These are phyloP conservation scores for Nakazawaea wickerhamii DNA, from an alignment of 805 yeast species.

Conservation along the genomic window DNA sequence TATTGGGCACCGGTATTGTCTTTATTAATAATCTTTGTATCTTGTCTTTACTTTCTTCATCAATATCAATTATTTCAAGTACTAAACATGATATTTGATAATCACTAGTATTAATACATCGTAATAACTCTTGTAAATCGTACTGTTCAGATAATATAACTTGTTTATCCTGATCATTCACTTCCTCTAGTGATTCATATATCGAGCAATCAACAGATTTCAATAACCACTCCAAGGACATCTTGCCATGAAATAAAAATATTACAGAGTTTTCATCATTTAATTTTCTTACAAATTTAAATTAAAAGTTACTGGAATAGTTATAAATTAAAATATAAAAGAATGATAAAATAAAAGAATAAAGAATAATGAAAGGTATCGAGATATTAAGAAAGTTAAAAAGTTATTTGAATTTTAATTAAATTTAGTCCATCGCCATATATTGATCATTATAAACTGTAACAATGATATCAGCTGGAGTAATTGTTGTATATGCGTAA, in stretches of 20 bases:
- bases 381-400: background rate
- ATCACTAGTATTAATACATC: background rate
- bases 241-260: background rate
- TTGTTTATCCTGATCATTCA: background rate
- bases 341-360: background rate
- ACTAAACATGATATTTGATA: background rate
- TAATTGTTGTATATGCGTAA: conserved; percentile 4
- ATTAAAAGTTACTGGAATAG: background rate
- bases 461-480: conserved; percentile 5
- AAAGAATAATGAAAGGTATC: background rate
- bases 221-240: conserved; percentile 4
- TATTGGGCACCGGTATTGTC: background rate
- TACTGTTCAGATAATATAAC: background rate
- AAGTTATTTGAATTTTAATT: too few species aligned
- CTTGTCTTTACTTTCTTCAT: background rate
- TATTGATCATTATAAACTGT: too few species aligned
- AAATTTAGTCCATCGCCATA: too few species aligned
- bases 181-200: background rate
- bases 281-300: background rate
- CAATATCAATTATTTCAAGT: background rate
- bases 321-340: too few species aligned
- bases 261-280: background rate
- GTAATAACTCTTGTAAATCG: background rate
- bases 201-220: conserved; percentile 2
- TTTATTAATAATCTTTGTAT: background rate